These are phyloP conservation scores for Stentor coeruleus DNA, from an alignment of 73 alveolate species.

Conservation along the genomic window DNA sequence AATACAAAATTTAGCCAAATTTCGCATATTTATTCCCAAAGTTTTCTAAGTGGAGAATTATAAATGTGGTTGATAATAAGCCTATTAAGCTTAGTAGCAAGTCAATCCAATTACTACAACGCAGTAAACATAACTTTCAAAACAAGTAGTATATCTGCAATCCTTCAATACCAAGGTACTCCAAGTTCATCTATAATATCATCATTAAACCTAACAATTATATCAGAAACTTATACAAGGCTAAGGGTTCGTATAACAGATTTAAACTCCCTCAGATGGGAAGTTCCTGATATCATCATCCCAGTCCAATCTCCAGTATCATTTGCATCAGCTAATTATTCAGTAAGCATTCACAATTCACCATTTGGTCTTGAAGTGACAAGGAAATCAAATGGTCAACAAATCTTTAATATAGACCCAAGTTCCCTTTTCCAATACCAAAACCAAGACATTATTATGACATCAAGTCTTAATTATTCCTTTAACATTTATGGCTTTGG, in stretches of 20 bases:
- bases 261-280: neutral
- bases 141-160: neutral
- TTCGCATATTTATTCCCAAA: no score
- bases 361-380: conserved; percentile 1
- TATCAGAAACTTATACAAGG: neutral
- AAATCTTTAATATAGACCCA: neutral
- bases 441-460: neutral
- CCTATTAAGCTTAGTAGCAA: no score
- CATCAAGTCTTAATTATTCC: neutral
- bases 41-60: no score
- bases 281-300: neutral
- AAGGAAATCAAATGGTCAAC: conserved; percentile 4
- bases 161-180: neutral
- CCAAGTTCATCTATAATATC: neutral
- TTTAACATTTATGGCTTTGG: conserved; percentile 10
- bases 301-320: neutral
- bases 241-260: neutral
- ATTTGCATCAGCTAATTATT: neutral
- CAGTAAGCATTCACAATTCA: neutral
- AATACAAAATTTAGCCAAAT: no score
- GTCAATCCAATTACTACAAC: neutral
- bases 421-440: neutral
- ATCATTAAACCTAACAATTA: neutral
- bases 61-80: no score
- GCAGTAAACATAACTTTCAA: neutral